Conservation (phyloP, 768 basidiomycete genomes). For the Boletus vermiculosoides region DNA sequence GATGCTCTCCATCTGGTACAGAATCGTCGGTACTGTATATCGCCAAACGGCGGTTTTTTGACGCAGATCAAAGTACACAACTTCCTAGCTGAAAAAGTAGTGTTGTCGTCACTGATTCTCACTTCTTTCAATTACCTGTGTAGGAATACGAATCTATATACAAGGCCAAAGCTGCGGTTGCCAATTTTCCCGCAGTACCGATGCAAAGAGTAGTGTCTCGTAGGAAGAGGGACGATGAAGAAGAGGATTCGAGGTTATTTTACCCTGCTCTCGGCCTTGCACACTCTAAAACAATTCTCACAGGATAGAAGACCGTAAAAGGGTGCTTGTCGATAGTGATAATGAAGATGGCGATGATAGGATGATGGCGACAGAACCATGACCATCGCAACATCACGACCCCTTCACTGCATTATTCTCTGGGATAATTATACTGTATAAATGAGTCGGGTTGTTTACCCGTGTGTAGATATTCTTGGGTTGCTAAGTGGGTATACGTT, state of each 20-base stretch:
- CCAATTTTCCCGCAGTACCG: slow-evolving; percentile 48
- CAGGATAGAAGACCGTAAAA: slow-evolving; percentile 46
- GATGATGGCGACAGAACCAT: slow-evolving; percentile 35
- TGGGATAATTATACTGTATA: slow-evolving; percentile 28
- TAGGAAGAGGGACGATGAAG: slow-evolving; percentile 75
- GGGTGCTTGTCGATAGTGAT: slow-evolving; percentile 35
- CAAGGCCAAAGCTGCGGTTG: slow-evolving; percentile 70
- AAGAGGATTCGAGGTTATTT: slow-evolving; percentile 53
- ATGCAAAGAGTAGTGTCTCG: slow-evolving; percentile 45
- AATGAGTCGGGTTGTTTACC: slow-evolving; percentile 15
- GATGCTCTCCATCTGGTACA: slow-evolving; percentile 87
- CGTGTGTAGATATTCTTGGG: slow-evolving; percentile 15
- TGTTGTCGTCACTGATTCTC: not conserved
- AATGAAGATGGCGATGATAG: slow-evolving; percentile 34
- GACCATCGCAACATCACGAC: not conserved
- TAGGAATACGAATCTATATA: slow-evolving; percentile 95
- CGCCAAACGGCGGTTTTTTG: slow-evolving; percentile 87
- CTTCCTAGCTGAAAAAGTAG: not conserved
- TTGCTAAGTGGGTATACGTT: slow-evolving; percentile 14
- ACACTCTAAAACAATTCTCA: not conserved
- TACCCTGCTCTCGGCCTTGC: not conserved
- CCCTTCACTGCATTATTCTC: not conserved
- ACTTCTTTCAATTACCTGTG: not conserved
- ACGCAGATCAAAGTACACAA: slow-evolving; percentile 81
- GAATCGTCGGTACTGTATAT: slow-evolving; percentile 90